Percentiles rank a stretch among this genome's conserved stretches.
Evolutionary conservation across 768 basidiomycete species (phyloP).

Genomic region (Amanita muscaria): DNA sequence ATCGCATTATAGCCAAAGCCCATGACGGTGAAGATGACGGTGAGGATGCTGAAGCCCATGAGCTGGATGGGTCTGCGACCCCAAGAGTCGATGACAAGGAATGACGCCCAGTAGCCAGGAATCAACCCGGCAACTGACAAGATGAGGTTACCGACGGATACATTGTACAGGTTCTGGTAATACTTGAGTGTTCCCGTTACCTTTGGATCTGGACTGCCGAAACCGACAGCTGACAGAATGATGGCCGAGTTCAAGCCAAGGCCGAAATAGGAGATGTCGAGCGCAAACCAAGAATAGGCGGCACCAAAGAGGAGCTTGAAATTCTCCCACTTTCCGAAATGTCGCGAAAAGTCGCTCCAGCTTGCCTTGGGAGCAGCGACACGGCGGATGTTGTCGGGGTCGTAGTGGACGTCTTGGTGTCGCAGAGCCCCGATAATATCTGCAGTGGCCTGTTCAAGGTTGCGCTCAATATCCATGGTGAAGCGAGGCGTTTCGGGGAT

Average conservation of each 20-base stretch:
- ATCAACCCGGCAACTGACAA: conserved; percentile 72
- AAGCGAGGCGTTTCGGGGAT: conserved; percentile 88
- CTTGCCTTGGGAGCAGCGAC: conserved; percentile 62
- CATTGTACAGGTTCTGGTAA: conserved; percentile 53
- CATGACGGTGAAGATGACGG: conserved; percentile 58
- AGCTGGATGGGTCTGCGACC: conserved; percentile 78
- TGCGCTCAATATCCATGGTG: conserved; percentile 89
- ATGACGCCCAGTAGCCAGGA: conserved; percentile 68
- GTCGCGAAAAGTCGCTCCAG: conserved; percentile 52
- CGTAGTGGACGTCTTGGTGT: conserved; percentile 34
- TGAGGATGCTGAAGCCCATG: conserved; percentile 66
- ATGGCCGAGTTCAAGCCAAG: conserved; percentile 77
- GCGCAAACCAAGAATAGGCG: conserved; percentile 83
- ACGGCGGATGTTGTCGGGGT: conserved; percentile 53
- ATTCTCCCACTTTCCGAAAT: conserved; percentile 74
- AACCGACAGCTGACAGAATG: conserved; percentile 68
- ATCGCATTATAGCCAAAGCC: conserved; percentile 62
- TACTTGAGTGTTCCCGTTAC: conserved; percentile 32
- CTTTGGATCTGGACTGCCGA: conserved; percentile 38
- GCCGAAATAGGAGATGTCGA: conserved; percentile 86
- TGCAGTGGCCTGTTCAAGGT: conserved; percentile 61
- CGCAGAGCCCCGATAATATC: conserved; percentile 67
- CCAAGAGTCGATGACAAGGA: conserved; percentile 65
- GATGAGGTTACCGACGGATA: conserved; percentile 69
- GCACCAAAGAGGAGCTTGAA: conserved; percentile 71